These are phyloP conservation scores for Zasmidium cellare DNA, from an alignment of 2,329 filamentous ascomycete genomes.

Conservation along the genomic window DNA sequence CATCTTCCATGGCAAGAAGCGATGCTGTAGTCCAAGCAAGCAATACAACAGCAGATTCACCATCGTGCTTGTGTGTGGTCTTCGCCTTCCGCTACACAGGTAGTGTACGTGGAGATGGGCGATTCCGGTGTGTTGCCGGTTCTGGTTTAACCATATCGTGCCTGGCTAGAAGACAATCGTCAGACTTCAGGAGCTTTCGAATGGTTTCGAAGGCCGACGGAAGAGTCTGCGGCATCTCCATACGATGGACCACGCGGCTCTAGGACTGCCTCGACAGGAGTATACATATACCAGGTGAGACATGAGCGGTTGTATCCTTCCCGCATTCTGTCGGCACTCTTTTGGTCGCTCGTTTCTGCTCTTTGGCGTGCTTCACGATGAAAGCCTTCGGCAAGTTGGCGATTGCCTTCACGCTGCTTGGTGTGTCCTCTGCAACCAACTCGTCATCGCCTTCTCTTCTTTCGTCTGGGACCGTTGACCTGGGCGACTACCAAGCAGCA, in stretches of 20 bases:
- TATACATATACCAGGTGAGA: background rate
- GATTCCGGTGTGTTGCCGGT: conserved; percentile 1
- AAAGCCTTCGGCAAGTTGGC: background rate
- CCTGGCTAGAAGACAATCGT: background rate
- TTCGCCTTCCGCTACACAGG: background rate
- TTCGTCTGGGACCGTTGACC: conserved; percentile 16
- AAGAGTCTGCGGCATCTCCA: background rate
- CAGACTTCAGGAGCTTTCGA: background rate
- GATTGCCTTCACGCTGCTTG: background rate
- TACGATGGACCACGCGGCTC: background rate
- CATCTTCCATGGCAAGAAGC: too few species aligned
- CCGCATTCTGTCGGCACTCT: background rate
- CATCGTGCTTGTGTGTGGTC: too few species aligned
- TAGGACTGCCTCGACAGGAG: background rate
- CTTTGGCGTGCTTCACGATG: background rate
- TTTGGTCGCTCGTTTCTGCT: background rate
- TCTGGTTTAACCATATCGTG: background rate
- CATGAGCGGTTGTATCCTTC: background rate
- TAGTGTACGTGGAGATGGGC: background rate
- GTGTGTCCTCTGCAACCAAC: conserved; percentile 1
- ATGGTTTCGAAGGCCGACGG: background rate
- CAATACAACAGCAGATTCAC: too few species aligned
- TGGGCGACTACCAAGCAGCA: conserved; percentile 16
- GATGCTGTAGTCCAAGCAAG: too few species aligned
- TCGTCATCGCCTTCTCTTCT: conserved; percentile 13